Conservation (phyloP, 495 filamentous ascomycete species). For the Hypoxylon crocopeplum region DNA sequence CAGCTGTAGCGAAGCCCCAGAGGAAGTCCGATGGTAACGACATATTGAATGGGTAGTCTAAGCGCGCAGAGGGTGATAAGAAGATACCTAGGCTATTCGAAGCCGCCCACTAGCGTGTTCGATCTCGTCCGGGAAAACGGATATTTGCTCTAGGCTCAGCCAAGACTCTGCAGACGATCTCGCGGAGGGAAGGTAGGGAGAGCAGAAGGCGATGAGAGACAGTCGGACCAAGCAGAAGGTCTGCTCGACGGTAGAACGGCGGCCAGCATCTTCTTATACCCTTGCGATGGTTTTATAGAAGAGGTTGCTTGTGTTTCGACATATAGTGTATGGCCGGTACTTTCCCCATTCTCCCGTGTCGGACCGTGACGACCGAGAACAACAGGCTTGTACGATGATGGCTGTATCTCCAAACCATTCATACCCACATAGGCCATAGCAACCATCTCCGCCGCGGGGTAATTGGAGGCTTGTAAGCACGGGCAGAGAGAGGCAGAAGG, state of each 20-base stretch:
- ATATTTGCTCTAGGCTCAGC: slow-evolving; percentile 26
- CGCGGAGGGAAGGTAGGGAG: slow-evolving; percentile 1
- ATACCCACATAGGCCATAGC: slow-evolving; percentile 37
- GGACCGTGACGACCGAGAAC: slow-evolving; percentile 58
- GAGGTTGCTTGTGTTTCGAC: slow-evolving; percentile 7
- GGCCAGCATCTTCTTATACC: slow-evolving; percentile 37
- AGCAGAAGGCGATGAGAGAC: slow-evolving; percentile 17
- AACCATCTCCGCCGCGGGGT: slow-evolving; percentile 46
- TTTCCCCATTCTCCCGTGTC: slow-evolving; percentile 54
- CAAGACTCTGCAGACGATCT: slow-evolving; percentile 34
- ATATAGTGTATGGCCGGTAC: slow-evolving; percentile 31
- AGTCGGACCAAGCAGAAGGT: slow-evolving; percentile 17
- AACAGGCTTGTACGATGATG: slow-evolving; percentile 40
- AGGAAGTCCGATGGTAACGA: slow-evolving; percentile 75
- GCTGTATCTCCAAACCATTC: slow-evolving; percentile 36
- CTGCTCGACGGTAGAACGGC: slow-evolving; percentile 23
- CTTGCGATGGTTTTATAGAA: slow-evolving; percentile 21
- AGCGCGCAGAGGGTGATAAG: slow-evolving; percentile 7
- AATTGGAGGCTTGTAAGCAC: slow-evolving; percentile 38
- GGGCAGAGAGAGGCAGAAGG: not conserved
- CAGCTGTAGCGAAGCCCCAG: slow-evolving; percentile 84
- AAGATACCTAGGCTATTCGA: slow-evolving; percentile 32
- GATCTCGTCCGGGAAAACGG: slow-evolving; percentile 40
- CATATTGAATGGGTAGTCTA: slow-evolving; percentile 41
- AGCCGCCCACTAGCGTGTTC: slow-evolving; percentile 24